Percentiles rank a stretch among this genome's conserved stretches.
Conservation (phyloP, 1,139 yeast genomes). For the Geotrichum europaeum region DNA sequence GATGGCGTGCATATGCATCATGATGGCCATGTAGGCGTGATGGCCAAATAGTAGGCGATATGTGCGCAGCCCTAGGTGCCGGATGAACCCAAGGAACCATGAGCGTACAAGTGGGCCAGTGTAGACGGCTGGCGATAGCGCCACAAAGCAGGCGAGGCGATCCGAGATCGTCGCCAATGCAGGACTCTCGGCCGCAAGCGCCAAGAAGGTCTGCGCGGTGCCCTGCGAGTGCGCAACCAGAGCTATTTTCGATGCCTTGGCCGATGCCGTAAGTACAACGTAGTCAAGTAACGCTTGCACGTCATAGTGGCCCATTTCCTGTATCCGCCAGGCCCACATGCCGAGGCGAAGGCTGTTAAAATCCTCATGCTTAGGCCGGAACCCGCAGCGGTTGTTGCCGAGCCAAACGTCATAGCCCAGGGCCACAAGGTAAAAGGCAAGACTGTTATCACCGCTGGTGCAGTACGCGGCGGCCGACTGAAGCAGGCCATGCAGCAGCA, state of each 20-base stretch:
- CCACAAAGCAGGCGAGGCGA: conserved; percentile 61
- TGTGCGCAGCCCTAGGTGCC: conserved; percentile 22
- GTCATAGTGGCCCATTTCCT: conserved; percentile 73
- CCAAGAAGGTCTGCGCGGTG: conserved; percentile 73
- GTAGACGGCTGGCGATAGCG: conserved; percentile 84
- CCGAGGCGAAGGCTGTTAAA: conserved; percentile 44
- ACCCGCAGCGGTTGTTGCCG: conserved; percentile 87
- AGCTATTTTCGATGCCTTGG: conserved; percentile 44
- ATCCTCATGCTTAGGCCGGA: conserved; percentile 54
- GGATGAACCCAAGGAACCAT: conserved; percentile 44
- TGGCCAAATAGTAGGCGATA: conserved; percentile 48
- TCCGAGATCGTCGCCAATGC: conserved; percentile 36
- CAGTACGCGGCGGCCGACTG: conserved; percentile 83
- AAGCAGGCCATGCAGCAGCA: conserved; percentile 77
- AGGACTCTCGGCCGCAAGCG: conserved; percentile 44
- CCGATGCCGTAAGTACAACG: conserved; percentile 43
- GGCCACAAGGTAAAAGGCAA: conserved; percentile 57
- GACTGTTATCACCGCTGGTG: conserved; percentile 67
- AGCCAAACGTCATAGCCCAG: conserved; percentile 88
- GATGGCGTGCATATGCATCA: conserved; percentile 32
- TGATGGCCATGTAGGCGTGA: conserved; percentile 33
- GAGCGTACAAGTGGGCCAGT: conserved; percentile 65
- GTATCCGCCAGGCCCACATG: conserved; percentile 73
- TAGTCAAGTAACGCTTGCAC: conserved; percentile 64
- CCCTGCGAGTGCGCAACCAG: conserved; percentile 90